Evolutionary conservation across 208 protist genomes (phyloP).

Genomic region (Acanthamoeba divionensis): DNA sequence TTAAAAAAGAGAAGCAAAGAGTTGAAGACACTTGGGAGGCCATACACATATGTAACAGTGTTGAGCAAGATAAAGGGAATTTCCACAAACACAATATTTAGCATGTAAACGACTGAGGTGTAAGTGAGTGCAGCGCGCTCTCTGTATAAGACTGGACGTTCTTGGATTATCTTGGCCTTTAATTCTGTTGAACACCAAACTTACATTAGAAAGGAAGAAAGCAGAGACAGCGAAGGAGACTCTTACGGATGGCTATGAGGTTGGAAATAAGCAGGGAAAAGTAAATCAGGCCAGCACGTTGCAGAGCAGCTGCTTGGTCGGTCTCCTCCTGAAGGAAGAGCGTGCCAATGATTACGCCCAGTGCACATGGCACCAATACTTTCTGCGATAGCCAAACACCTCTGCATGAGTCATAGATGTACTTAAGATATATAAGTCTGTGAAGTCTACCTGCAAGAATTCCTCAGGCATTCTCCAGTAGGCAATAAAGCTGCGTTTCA

Average conservation of each 20-base stretch:
- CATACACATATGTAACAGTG: neutral
- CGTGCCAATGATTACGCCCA: neutral
- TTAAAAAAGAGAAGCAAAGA: neutral
- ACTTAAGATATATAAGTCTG: too few species aligned
- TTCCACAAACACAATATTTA: neutral
- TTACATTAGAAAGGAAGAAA: neutral
- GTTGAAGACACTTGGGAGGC: neutral
- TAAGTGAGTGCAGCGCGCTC: neutral
- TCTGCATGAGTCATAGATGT: too few species aligned
- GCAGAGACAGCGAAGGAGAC: neutral
- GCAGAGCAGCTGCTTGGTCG: neutral
- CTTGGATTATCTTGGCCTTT: neutral
- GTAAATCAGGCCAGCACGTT: constrained; percentile 6
- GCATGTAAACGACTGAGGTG: neutral
- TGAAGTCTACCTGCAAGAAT: neutral
- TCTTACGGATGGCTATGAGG: constrained; percentile 2
- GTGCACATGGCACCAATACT: neutral
- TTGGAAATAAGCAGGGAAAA: constrained; percentile 33
- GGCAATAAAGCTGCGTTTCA: neutral
- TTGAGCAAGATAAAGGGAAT: neutral
- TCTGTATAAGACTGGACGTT: neutral
- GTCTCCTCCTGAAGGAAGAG: constrained; percentile 23
- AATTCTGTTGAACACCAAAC: neutral
- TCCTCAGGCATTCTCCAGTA: constrained; percentile 28
- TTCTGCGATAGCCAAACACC: too few species aligned